phyloP scores from a whole-genome alignment of 495 filamentous ascomycete genomes.

The Talaromyces trachyspermus region DNA sequence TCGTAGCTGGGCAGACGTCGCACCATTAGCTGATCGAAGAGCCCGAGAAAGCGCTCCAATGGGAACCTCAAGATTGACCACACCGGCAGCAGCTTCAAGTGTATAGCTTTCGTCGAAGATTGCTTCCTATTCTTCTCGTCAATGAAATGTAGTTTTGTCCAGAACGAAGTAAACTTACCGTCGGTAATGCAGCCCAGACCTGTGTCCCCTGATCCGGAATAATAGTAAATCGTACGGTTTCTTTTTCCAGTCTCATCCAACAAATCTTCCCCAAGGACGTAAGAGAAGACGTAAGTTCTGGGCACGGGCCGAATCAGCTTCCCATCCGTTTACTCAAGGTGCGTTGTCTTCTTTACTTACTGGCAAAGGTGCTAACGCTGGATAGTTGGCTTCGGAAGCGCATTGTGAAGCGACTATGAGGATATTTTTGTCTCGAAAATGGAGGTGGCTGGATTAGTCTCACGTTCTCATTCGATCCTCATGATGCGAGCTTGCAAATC shows the following conservation, averaged over 20 bases:
- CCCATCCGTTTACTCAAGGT: neutral
- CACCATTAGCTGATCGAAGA: constrained; percentile 72
- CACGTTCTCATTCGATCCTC: no score
- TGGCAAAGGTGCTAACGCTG: constrained; percentile 78
- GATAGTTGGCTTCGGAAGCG: constrained; percentile 72
- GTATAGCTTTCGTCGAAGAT: constrained; percentile 81
- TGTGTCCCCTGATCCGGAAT: constrained; percentile 89
- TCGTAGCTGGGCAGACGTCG: constrained; percentile 70
- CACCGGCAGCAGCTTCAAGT: constrained; percentile 70
- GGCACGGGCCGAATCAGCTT: neutral
- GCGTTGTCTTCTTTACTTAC: constrained; percentile 43
- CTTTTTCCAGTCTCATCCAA: constrained; percentile 84
- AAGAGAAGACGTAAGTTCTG: constrained; percentile 80
- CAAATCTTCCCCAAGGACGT: constrained; percentile 84
- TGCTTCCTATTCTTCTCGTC: constrained; percentile 47
- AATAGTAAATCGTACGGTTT: constrained; percentile 85
- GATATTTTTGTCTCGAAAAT: no score
- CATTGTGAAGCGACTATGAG: no score
- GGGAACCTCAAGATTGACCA: constrained; percentile 93
- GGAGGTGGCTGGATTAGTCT: no score
- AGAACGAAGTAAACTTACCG: constrained; percentile 46
- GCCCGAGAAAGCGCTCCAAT: constrained; percentile 73
- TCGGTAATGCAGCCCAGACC: constrained; percentile 69
- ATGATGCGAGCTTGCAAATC: no score
- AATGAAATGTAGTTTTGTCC: neutral